phyloP scores from a whole-genome alignment of 2,329 filamentous ascomycete genomes.

The Verticillium alfalfae region DNA sequence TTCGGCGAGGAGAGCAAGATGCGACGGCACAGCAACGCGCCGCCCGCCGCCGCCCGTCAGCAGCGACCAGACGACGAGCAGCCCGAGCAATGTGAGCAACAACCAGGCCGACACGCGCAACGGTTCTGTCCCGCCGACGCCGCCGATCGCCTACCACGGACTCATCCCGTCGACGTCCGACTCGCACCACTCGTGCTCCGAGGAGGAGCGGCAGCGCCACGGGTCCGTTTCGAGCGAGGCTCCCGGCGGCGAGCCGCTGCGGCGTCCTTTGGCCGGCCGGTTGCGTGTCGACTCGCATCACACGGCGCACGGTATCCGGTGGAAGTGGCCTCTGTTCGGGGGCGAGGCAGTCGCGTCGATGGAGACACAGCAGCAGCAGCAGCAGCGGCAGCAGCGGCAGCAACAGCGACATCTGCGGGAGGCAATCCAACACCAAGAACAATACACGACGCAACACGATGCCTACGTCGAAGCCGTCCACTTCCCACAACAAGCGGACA shows the following conservation, averaged over 20 bases:
- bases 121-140: slow-evolving; percentile 17
- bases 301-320: neutral
- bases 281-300: neutral
- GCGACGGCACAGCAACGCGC: slow-evolving; percentile 4
- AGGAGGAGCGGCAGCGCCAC: slow-evolving; percentile 6
- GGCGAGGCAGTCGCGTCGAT: neutral
- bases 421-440: neutral
- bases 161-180: slow-evolving; percentile 21
- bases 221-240: neutral
- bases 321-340: neutral
- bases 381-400: neutral
- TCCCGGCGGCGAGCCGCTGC: neutral
- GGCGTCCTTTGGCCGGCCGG: neutral
- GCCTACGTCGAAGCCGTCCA: neutral
- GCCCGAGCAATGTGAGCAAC: slow-evolving; percentile 2
- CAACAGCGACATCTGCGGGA: neutral
- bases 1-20: slow-evolving; percentile 22
- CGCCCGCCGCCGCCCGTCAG: neutral
- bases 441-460: neutral
- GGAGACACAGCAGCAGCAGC: neutral
- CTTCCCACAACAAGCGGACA: neutral
- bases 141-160: slow-evolving; percentile 24
- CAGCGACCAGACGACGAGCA: neutral
- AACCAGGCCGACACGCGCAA: neutral
- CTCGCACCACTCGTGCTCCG: slow-evolving; percentile 13